phyloP scores from a whole-genome alignment of 1,139 yeast genomes.

The Pichia sorboxylosa region DNA sequence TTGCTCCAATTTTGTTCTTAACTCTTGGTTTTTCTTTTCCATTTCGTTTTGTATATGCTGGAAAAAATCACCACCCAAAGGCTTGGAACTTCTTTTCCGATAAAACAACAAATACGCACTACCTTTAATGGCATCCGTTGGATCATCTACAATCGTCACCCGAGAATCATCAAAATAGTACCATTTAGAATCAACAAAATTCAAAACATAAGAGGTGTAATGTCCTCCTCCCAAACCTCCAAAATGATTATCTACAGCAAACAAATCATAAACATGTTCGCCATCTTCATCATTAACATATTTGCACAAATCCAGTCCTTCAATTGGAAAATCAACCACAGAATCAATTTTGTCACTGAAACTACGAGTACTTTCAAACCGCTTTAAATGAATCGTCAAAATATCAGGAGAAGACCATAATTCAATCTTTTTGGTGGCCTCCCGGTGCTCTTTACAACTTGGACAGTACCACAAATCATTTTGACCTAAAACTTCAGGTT shows the following conservation, averaged over 20 bases:
- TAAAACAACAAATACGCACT: conserved; percentile 87
- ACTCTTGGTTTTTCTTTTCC: conserved; percentile 9
- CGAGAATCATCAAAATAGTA: conserved; percentile 83
- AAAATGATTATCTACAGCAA: conserved; percentile 90
- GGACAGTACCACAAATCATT: conserved; percentile 96
- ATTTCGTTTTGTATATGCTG: conserved; percentile 14
- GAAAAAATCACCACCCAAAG: conserved; percentile 22
- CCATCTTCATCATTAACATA: conserved; percentile 34
- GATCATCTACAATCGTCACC: conserved; percentile 45
- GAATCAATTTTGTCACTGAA: conserved; percentile 85
- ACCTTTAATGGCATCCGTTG: conserved; percentile 54
- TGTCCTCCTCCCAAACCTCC: conserved; percentile 99
- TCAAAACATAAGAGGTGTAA: conserved; percentile 82
- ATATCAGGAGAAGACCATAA: conserved; percentile 90
- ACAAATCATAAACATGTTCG: conserved; percentile 56
- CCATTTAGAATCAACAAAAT: conserved; percentile 71
- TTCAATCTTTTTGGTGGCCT: conserved; percentile 85
- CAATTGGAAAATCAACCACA: conserved; percentile 78
- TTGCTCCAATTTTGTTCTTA: conserved; percentile 9
- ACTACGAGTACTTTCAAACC: conserved; percentile 78
- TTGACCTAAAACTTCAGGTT: conserved; percentile 76
- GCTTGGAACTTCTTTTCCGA: conserved; percentile 36
- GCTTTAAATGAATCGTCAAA: conserved; percentile 75
- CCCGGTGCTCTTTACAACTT: conserved; percentile 73
- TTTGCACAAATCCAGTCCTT: conserved; percentile 60